These are phyloP conservation scores for Falciphora oryzae DNA, from an alignment of 2,329 filamentous ascomycete genomes.

Conservation along the genomic window DNA sequence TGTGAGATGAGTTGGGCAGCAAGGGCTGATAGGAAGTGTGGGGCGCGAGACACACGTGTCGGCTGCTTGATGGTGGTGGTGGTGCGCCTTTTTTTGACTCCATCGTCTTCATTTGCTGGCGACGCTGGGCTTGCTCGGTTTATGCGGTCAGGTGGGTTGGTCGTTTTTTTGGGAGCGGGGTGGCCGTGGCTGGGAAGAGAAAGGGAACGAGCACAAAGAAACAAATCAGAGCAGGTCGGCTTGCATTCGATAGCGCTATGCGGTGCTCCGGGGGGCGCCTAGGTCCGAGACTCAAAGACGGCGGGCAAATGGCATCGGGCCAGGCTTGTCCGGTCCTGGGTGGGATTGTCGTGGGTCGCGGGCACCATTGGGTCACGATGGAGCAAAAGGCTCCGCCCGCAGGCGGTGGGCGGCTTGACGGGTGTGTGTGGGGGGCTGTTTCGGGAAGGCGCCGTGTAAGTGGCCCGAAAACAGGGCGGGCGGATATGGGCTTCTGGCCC, in stretches of 20 bases:
- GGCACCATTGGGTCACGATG: background rate
- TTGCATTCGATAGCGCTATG: background rate
- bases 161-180: background rate
- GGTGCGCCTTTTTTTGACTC: background rate
- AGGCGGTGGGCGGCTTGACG: background rate
- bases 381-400: background rate
- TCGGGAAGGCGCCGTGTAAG: background rate
- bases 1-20: background rate
- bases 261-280: background rate
- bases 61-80: slow-evolving; percentile 1
- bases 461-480: background rate
- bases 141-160: background rate
- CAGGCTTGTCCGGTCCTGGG: background rate
- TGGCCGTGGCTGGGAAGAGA: background rate
- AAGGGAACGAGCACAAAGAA: background rate
- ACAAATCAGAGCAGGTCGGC: background rate
- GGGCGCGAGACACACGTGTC: background rate
- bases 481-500: background rate
- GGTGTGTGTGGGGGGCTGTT: background rate
- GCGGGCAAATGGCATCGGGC: background rate
- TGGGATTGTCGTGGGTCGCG: background rate
- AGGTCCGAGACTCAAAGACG: background rate
- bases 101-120: background rate
- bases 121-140: background rate
- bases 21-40: background rate